Percentiles rank a stretch among this genome's conserved stretches.
Evolutionary conservation across 2,329 filamentous ascomycete genomes (phyloP).

Genomic region (Paramyrothecium sp.): DNA sequence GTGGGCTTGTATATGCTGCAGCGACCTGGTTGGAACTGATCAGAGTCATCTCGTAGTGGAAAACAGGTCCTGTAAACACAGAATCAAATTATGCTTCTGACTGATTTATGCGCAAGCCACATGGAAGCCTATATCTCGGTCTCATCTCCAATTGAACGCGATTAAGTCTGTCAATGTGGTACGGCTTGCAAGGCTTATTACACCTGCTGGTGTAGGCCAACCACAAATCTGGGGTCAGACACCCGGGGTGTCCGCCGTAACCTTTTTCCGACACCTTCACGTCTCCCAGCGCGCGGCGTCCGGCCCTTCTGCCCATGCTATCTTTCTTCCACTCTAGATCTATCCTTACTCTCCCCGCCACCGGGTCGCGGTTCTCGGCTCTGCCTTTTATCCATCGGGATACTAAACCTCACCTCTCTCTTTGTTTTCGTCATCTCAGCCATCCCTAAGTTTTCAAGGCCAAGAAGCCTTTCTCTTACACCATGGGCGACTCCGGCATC

Average conservation of each 20-base stretch:
- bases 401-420: not conserved
- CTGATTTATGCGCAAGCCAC: too few relatives aligned
- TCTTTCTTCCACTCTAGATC: not conserved
- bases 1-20: too few relatives aligned
- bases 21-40: too few relatives aligned
- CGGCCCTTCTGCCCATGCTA: not conserved
- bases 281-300: not conserved
- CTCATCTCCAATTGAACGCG: too few relatives aligned
- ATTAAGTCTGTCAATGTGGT: too few relatives aligned
- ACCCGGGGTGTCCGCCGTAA: not conserved
- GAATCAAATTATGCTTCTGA: too few relatives aligned
- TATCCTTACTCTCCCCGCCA: not conserved
- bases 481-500: conserved; percentile 35
- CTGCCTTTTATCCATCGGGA: not conserved
- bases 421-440: not conserved
- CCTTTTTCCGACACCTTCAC: not conserved
- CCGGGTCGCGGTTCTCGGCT: not conserved
- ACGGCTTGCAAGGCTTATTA: not conserved
- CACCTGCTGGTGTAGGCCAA: not conserved
- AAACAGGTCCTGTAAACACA: too few relatives aligned
- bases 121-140: too few relatives aligned
- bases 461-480: not conserved
- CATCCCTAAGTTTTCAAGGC: not conserved
- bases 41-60: too few relatives aligned
- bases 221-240: not conserved